Evolutionary conservation across 192 early-diverging fungal genomes (phyloP), one percentile per base, ranked within the genome.

Genomic region (Backusella tarrabulga): DNA sequence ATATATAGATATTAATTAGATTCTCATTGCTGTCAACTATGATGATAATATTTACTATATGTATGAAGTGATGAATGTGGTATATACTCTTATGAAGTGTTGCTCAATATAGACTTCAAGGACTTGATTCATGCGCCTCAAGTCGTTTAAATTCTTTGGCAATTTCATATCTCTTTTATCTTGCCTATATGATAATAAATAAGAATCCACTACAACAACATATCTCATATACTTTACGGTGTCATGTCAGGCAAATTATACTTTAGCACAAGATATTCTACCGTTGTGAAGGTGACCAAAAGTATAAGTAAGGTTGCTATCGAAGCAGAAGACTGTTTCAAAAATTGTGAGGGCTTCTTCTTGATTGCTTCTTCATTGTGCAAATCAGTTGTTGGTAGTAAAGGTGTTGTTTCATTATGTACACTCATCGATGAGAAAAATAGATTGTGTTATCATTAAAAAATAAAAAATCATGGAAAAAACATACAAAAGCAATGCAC

Each of bases 41-140:
- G 21, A 17, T 60, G 75, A 67, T 38, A n/a, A 44, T 9, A 82
- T 84, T 83, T 88, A 90, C 89, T 86, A 90, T 38, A 90, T 79
- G 67, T 88, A 90, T 19, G 83, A 76, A 23, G 79, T 79, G n/a
- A 85, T 23, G 77, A 84, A 90, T 3, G 83, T 84, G 66, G 79
- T 74, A 71, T 87, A 76, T 23, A 90, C 87, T 29, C 82, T 83
- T 52, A 72, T 79, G 74, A 87, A 87, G 60, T 87, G 84, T 71
- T 84, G 72, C 17, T 84, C 83, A 72, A 90, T 87, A 42, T 87
- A 90, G 9, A 80, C 73, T 60, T 60, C 68, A 32, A 90, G 68
- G 17, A 88, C 75, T 60, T 81, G 78, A 73, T 88, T 86, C 54
- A 90, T 70, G 12, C 70, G 72, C 40, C 77, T 80, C 14, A 90